Percentiles rank a stretch among this genome's conserved stretches.
phyloP scores from a whole-genome alignment of 2,329 filamentous ascomycete genomes.

The Penicillium concentricum region DNA sequence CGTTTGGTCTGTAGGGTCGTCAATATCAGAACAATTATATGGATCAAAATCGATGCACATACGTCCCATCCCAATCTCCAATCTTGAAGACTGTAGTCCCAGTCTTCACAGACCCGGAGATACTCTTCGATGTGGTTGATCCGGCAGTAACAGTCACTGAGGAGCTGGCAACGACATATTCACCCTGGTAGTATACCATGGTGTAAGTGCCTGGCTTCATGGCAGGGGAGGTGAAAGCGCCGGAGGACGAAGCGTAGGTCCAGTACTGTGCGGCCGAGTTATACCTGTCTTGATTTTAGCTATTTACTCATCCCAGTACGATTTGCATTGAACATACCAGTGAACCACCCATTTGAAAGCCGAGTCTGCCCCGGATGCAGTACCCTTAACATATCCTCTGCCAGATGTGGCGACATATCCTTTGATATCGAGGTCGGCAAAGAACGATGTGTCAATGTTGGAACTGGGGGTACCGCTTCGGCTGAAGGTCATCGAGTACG shows the following conservation, averaged over 20 bases:
- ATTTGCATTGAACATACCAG: slow-evolving; percentile 45
- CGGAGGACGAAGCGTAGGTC: slow-evolving; percentile 55
- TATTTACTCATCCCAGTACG: not conserved
- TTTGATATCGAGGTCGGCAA: slow-evolving; percentile 56
- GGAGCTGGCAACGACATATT: slow-evolving; percentile 55
- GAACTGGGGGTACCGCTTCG: slow-evolving; percentile 56
- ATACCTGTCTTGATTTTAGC: slow-evolving; percentile 34
- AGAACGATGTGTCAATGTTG: slow-evolving; percentile 58
- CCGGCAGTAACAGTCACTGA: slow-evolving; percentile 54
- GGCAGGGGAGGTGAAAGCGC: slow-evolving; percentile 61
- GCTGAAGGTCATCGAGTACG: slow-evolving; percentile 62
- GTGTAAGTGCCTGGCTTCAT: slow-evolving; percentile 70
- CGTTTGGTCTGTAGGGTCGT: slow-evolving; percentile 45
- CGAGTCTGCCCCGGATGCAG: slow-evolving; percentile 56
- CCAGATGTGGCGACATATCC: slow-evolving; percentile 57
- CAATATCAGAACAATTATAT: slow-evolving; percentile 9
- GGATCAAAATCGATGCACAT: slow-evolving; percentile 4
- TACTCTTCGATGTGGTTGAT: slow-evolving; percentile 49
- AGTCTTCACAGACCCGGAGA: slow-evolving; percentile 50
- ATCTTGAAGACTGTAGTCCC: slow-evolving; percentile 62
- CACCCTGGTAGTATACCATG: slow-evolving; percentile 64
- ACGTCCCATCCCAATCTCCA: slow-evolving; percentile 63
- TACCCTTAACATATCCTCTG: slow-evolving; percentile 62
- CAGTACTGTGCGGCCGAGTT: slow-evolving; percentile 65
- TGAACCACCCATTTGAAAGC: slow-evolving; percentile 60